Percentiles rank a stretch among this genome's conserved stretches.
These are phyloP conservation scores for Cercospora beticola DNA, from an alignment of 2,329 filamentous ascomycete species.

Conservation along the genomic window DNA sequence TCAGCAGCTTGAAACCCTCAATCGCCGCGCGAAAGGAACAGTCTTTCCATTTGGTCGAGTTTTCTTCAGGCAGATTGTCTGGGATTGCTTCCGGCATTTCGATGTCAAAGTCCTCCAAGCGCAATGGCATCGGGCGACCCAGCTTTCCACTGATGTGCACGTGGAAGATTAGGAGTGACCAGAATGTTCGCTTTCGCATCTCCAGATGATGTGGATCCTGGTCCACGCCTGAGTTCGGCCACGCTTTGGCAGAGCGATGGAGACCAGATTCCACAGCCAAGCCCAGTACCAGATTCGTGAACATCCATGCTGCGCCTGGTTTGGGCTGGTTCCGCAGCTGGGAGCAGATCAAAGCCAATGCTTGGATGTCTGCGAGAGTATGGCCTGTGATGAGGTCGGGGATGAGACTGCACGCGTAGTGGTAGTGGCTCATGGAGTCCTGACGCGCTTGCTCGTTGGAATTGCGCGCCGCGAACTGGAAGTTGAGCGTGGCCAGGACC, in stretches of 20 bases:
- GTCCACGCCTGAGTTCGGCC: conserved; percentile 53
- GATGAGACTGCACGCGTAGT: conserved; percentile 69
- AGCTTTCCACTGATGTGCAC: conserved; percentile 72
- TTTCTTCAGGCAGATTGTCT: conserved; percentile 67
- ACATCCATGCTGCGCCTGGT: conserved; percentile 69
- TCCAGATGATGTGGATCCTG: conserved; percentile 65
- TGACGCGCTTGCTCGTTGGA: conserved; percentile 57
- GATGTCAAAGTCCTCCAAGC: conserved; percentile 73
- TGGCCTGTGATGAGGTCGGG: conserved; percentile 63
- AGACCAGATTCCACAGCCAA: conserved; percentile 73
- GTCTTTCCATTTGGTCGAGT: conserved; percentile 49
- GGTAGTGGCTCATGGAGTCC: conserved; percentile 74
- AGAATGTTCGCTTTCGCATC: conserved; percentile 76
- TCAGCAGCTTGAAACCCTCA: conserved; percentile 63
- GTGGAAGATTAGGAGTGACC: conserved; percentile 66
- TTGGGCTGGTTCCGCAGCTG: conserved; percentile 78
- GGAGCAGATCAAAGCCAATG: conserved; percentile 67
- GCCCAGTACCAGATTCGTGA: conserved; percentile 64
- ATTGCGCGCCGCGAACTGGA: conserved; percentile 73
- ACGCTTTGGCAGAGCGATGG: conserved; percentile 67
- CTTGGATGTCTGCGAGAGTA: conserved; percentile 68
- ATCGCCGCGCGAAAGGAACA: conserved; percentile 69
- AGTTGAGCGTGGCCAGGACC: conserved; percentile 75
- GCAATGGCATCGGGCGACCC: conserved; percentile 73
- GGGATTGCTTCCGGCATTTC: conserved; percentile 71